Evolutionary conservation across 129 eudicot species (phyloP), one percentile per base, ranked within the genome.

Genomic region (Scalesia atractyloides): DNA sequence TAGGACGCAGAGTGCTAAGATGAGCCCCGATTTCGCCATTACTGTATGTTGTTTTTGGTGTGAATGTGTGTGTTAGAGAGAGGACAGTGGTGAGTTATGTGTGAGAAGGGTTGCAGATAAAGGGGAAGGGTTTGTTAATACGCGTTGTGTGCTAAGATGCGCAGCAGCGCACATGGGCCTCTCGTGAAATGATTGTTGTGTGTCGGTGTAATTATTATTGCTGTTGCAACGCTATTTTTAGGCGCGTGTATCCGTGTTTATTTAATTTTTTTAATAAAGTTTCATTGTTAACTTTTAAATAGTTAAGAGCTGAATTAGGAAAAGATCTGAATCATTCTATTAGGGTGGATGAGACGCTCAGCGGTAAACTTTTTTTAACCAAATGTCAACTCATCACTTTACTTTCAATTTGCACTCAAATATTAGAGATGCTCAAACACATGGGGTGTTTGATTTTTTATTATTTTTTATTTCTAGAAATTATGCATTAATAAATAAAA

Each of bases 1-100:
- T 2, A 86, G 75, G 9, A 83, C 84, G 61, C 82, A 82, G 1
- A 82, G 70, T 9, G 83, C 85, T 57, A 75, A 20, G 58, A 84
- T 39, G 69, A 79, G 18, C 79, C 60, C 34, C 9, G 22, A 57
- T 71, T 57, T 77, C 75, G 76, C 87, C 88, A 84, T 84, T 52
- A 22, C 64, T 64, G 8, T 59, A 18, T 68, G 53, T 76, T 59
- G 7, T 24, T 43, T 10, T 50, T 7, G 1, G 46, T 30, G 63
- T 52, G 10, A 9, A 7, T 17, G 60, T 60, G 75, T 71, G 56
- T 70, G 71, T 20, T 6, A 17, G 26, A 15, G 64, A 59, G 61
- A 39, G 58, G 26, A 73, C 8, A 18, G 11, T 3, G 39, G 65
- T 50, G 69, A 6, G 81, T 70, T 7, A 43, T 60, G 68, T 48